Evolutionary conservation across 495 filamentous ascomycete genomes (phyloP), one percentile per base, ranked within the genome.

Genomic region (Penicillium canariense): DNA sequence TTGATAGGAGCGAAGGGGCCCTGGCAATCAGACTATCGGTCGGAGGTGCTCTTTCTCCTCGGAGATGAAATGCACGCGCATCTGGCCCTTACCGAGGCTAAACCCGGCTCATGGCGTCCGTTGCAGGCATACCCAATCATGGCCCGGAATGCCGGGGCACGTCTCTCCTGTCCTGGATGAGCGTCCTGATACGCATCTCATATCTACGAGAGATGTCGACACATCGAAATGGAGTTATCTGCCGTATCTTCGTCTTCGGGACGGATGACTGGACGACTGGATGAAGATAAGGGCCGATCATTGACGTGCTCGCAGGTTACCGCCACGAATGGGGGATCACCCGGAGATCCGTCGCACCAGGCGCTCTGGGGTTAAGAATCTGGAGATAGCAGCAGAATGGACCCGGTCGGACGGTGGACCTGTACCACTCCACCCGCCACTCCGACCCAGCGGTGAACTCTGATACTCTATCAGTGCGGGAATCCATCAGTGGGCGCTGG

Each of bases 351-450:
- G 51, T 38, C 50, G 32, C 35, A 44, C 7, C 23, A 23, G 30
- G 31, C 32, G 51, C 36, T 55, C 60, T 45, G 56, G 60, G 60
- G 60, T 56, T 35, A 45, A 53, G 17, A 60, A 63, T 52, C 60
- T 56, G 60, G 60, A 63, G 60, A 63, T 63, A 63, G 53, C 31
- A 49, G 46, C 2, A 25, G 38, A 23, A 22, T 18, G 20, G 18
- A 42, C 38, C 11, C 0, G 3, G 38, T 42, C 18, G 38, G 20
- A 42, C 38, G 20, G 38, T 42, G 20, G 38, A 42, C 20, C 11
- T 42, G 36, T 4, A 20, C 11, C 17, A 20, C 9, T 39, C 18
- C 18, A 10, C 2, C 22, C 9, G 20, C 18, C 18, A 10, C 2
- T 39, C 12, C 6, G 18, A 22, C 5, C 36, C 18, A 39, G 36